Percentiles rank a stretch among this genome's conserved stretches.
phyloP scores from a whole-genome alignment of 1,284 basidiomycete genomes.

The Austroboletus niveus region DNA sequence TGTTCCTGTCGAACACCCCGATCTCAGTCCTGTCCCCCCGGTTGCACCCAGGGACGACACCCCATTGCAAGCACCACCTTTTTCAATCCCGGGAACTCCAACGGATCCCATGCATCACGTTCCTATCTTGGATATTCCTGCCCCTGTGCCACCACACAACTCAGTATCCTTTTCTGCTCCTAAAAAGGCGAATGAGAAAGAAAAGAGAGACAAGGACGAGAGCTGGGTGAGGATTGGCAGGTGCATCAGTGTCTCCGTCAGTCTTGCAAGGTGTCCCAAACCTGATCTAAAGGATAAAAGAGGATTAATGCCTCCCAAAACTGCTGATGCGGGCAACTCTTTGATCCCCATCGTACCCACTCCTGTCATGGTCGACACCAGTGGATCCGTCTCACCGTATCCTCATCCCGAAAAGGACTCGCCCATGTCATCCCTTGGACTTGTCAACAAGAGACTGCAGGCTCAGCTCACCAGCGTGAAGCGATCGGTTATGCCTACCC shows the following conservation, averaged over 20 bases:
- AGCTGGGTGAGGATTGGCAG: slow-evolving; percentile 60
- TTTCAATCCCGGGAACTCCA: slow-evolving; percentile 14
- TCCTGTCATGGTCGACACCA: slow-evolving; percentile 3
- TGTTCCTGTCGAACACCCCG: slow-evolving; percentile 1
- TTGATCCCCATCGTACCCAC: background rate
- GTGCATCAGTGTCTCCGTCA: slow-evolving; percentile 56
- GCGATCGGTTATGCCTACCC: slow-evolving; percentile 22
- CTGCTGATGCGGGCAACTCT: slow-evolving; percentile 8
- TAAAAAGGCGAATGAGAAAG: slow-evolving; percentile 25
- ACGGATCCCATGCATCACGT: slow-evolving; percentile 4
- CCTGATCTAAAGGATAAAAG: slow-evolving; percentile 33
- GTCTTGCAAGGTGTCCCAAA: slow-evolving; percentile 32
- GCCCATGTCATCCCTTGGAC: slow-evolving; percentile 17
- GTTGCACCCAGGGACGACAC: slow-evolving; percentile 4
- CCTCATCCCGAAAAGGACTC: slow-evolving; percentile 18
- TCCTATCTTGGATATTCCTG: slow-evolving; percentile 2
- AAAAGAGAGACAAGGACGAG: slow-evolving; percentile 42
- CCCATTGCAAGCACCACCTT: slow-evolving; percentile 4
- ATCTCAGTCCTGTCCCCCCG: too few relatives aligned
- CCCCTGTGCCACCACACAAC: slow-evolving; percentile 5
- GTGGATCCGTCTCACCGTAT: background rate
- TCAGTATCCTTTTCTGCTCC: slow-evolving; percentile 19
- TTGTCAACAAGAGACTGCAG: slow-evolving; percentile 30
- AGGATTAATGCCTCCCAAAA: background rate
- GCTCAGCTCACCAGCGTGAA: slow-evolving; percentile 27